phyloP scores from a whole-genome alignment of 306 rosid species.

The Glycyrrhiza uralensis region DNA sequence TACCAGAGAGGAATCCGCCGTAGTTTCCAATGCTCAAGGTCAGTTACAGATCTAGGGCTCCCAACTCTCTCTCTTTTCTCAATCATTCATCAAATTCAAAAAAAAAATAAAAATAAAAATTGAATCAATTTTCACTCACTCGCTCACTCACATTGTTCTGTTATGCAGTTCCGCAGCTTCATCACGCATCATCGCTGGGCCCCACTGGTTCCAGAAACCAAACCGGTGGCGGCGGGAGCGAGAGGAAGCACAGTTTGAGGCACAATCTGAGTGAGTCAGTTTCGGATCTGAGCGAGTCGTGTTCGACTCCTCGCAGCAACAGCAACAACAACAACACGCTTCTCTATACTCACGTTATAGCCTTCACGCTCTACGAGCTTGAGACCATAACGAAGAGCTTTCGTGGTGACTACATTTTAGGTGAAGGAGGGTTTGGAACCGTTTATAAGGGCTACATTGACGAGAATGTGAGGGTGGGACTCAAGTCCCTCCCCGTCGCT shows the following conservation, averaged over 20 bases:
- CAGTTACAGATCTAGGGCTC: constrained; percentile 64
- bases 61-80: neutral
- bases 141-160: neutral
- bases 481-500: constrained; percentile 92
- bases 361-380: constrained; percentile 87
- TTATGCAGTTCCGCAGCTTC: constrained; percentile 75
- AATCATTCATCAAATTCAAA: neutral
- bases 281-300: constrained; percentile 94
- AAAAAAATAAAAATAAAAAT: neutral
- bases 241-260: constrained; percentile 48
- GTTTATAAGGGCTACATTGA: constrained; percentile 98
- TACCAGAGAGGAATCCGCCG: constrained; percentile 95
- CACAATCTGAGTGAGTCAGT: constrained; percentile 41
- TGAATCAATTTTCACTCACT: neutral
- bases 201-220: constrained; percentile 7
- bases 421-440: constrained; percentile 98
- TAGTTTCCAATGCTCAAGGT: constrained; percentile 96
- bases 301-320: constrained; percentile 78
- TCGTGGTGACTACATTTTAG: constrained; percentile 86
- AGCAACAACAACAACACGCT: constrained; percentile 66
- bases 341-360: constrained; percentile 83
- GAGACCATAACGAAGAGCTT: constrained; percentile 98
- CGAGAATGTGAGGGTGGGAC: constrained; percentile 95
- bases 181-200: constrained; percentile 41
- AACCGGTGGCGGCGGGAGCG: neutral